A percentile compares a stretch with the other conserved stretches of the same genome.
Evolutionary conservation across 2,329 filamentous ascomycete species (phyloP).

Genomic region (Xylaria sp.): DNA sequence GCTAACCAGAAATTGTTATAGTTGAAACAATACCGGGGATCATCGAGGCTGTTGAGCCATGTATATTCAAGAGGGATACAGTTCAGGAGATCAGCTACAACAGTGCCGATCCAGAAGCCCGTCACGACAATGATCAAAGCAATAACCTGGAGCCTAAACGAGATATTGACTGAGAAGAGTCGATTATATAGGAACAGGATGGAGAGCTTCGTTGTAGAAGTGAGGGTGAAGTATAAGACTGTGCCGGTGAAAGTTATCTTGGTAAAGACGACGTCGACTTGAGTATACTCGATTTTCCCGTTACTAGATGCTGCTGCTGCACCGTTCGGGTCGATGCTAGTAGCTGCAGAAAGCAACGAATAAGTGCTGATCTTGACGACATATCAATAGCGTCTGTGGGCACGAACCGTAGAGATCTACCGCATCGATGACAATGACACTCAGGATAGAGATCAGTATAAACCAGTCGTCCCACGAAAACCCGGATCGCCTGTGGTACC

Average conservation of each 20-base stretch:
- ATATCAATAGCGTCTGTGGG: slow-evolving; percentile 40
- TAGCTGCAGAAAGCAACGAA: slow-evolving; percentile 32
- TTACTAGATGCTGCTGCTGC: slow-evolving; percentile 34
- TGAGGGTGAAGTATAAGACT: slow-evolving; percentile 49
- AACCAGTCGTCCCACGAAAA: slow-evolving; percentile 38
- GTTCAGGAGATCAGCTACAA: slow-evolving; percentile 39
- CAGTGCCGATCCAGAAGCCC: slow-evolving; percentile 40
- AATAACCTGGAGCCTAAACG: slow-evolving; percentile 41
- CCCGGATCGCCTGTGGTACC: slow-evolving; percentile 21
- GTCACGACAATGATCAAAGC: slow-evolving; percentile 28
- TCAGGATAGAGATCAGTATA: slow-evolving; percentile 29
- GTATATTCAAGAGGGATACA: slow-evolving; percentile 44
- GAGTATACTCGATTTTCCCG: slow-evolving; percentile 36
- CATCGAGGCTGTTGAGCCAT: slow-evolving; percentile 40
- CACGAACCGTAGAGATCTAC: slow-evolving; percentile 36
- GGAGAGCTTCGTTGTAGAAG: slow-evolving; percentile 47
- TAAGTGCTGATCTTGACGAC: slow-evolving; percentile 35
- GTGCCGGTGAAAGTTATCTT: slow-evolving; percentile 43
- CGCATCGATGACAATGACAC: slow-evolving; percentile 26
- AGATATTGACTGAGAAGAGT: slow-evolving; percentile 43
- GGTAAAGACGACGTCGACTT: slow-evolving; percentile 37
- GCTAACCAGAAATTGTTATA: slow-evolving; percentile 44
- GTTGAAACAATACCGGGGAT: slow-evolving; percentile 45
- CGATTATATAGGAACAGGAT: slow-evolving; percentile 50
- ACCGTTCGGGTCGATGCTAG: slow-evolving; percentile 31